Evolutionary conservation across 306 rosid genomes (phyloP).

Genomic region (Potentilla sterilis): DNA sequence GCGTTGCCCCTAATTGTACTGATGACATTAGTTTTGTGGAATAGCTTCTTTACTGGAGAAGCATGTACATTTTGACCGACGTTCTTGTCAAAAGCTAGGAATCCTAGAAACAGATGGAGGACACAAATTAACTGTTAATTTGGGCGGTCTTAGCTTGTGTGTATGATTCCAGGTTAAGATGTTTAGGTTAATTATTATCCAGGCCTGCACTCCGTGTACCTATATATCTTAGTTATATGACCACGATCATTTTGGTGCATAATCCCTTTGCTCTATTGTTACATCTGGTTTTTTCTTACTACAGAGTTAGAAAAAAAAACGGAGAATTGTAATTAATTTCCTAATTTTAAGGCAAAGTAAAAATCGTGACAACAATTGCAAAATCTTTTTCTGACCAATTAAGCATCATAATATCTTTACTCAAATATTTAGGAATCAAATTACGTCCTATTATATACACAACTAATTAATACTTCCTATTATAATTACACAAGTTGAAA

Average conservation of each 20-base stretch:
- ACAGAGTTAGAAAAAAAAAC: too few relatives aligned
- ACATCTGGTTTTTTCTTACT: neutral
- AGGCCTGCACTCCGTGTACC: neutral
- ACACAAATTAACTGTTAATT: neutral
- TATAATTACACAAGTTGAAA: neutral
- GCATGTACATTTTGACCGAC: neutral
- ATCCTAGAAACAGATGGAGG: neutral
- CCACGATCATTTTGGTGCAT: neutral
- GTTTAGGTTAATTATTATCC: neutral
- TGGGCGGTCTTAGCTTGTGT: neutral
- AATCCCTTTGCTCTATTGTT: neutral
- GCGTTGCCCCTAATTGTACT: neutral
- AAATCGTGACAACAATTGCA: neutral
- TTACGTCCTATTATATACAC: neutral
- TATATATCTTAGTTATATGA: neutral
- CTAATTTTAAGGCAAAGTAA: neutral
- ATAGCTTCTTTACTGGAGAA: neutral
- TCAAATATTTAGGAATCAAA: neutral
- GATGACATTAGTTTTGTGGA: neutral
- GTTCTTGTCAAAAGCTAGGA: neutral
- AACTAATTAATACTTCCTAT: neutral
- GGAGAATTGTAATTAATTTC: neutral
- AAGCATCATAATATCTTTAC: neutral
- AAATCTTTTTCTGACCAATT: neutral
- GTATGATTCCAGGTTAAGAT: neutral